Evolutionary conservation across 2,329 filamentous ascomycete genomes (phyloP).

Genomic region (Xylaria sp.): DNA sequence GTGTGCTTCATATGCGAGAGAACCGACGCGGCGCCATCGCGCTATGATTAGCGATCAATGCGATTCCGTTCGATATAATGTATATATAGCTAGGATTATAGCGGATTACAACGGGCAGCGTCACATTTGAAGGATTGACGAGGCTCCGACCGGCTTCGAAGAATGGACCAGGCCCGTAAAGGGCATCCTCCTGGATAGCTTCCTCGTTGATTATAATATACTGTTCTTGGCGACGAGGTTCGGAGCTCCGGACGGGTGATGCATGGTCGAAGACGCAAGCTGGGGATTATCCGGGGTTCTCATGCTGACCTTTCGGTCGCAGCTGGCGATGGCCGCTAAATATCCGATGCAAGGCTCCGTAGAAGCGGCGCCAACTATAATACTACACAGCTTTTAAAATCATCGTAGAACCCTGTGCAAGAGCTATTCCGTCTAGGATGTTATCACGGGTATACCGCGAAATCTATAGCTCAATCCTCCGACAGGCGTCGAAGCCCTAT

Average conservation of each 20-base stretch:
- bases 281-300: constrained; percentile 13
- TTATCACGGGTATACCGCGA: background rate
- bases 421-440: background rate
- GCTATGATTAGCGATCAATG: constrained; percentile 56
- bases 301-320: constrained; percentile 14
- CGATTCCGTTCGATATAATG: constrained; percentile 22
- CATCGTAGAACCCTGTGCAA: constrained; percentile 2
- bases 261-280: background rate
- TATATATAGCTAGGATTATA: constrained; percentile 26
- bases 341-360: background rate
- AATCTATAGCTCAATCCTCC: constrained; percentile 6
- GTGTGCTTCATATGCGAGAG: constrained; percentile 84
- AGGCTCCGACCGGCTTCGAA: background rate
- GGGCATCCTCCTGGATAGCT: background rate
- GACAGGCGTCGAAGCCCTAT: background rate
- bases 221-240: constrained; percentile 4
- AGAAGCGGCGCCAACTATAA: constrained; percentile 2
- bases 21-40: constrained; percentile 86
- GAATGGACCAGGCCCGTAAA: background rate
- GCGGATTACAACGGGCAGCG: constrained; percentile 9
- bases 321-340: constrained; percentile 15
- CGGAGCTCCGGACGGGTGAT: constrained; percentile 19
- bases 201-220: constrained; percentile 2
- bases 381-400: constrained; percentile 9
- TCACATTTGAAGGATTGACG: constrained; percentile 3